phyloP scores from a whole-genome alignment of 2,329 filamentous ascomycete genomes.

The Aspergillus ustus region DNA sequence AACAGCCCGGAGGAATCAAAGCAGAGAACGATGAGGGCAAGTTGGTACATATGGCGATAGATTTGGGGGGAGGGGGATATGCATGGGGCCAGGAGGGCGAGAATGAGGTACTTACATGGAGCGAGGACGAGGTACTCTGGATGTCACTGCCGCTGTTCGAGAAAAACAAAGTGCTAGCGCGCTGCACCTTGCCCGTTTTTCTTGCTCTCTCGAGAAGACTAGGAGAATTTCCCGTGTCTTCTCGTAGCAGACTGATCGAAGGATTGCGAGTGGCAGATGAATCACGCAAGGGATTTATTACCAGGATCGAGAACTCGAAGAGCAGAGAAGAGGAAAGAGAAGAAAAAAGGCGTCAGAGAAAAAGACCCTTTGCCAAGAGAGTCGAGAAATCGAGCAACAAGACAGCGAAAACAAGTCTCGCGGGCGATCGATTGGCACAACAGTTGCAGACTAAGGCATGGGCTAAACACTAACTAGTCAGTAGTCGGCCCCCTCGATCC shows the following conservation, averaged over 20 bases:
- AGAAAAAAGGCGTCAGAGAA: slow-evolving; percentile 16
- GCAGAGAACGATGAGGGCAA: background rate
- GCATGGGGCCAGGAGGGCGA: background rate
- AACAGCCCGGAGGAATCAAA: background rate
- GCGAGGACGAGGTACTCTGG: slow-evolving; percentile 17
- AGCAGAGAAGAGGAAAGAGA: slow-evolving; percentile 6
- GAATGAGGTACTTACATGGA: slow-evolving; percentile 21
- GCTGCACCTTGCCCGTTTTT: slow-evolving; percentile 32
- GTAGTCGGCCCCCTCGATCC: slow-evolving; percentile 20
- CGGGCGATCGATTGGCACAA: slow-evolving; percentile 24
- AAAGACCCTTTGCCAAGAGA: slow-evolving; percentile 17
- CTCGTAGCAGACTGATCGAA: slow-evolving; percentile 20
- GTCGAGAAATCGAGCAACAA: slow-evolving; percentile 8
- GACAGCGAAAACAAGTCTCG: slow-evolving; percentile 15
- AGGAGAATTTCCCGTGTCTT: slow-evolving; percentile 25
- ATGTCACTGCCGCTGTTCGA: slow-evolving; percentile 19
- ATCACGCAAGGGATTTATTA: slow-evolving; percentile 25
- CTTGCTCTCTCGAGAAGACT: slow-evolving; percentile 13
- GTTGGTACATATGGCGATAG: background rate
- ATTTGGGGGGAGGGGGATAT: slow-evolving; percentile 9
- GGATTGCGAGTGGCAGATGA: slow-evolving; percentile 20
- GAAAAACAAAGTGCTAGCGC: slow-evolving; percentile 30
- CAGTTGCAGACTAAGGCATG: slow-evolving; percentile 21
- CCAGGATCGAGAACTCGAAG: slow-evolving; percentile 11
- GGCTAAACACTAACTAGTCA: slow-evolving; percentile 11